Conservation (phyloP, 352 stramenopile species). For the Globisporangium paroecandrum region DNA sequence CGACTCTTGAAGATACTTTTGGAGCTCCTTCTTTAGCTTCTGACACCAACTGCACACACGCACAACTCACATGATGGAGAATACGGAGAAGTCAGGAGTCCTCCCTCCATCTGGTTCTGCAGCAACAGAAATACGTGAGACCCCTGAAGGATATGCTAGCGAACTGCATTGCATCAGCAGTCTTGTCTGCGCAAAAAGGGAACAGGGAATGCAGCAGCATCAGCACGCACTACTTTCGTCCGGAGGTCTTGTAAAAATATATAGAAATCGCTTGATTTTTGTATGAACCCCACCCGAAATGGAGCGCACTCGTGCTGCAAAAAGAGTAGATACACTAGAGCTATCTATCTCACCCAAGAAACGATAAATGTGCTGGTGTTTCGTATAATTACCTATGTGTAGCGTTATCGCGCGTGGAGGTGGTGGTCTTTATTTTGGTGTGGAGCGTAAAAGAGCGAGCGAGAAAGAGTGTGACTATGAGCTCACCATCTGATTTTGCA, state of each 20-base stretch:
- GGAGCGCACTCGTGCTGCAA: not conserved
- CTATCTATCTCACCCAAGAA: not conserved
- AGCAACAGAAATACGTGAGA: not conserved
- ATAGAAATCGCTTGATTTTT: not conserved
- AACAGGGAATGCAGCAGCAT: not conserved
- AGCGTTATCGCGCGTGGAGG: not conserved
- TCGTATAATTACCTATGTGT: not conserved
- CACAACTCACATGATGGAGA: not conserved
- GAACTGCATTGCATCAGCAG: not conserved
- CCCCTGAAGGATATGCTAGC: not conserved
- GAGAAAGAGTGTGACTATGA: not conserved
- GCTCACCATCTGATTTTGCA: constrained; percentile 6
- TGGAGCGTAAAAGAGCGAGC: not conserved
- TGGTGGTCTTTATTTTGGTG: not conserved
- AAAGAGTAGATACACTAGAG: not conserved
- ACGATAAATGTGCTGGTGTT: not conserved
- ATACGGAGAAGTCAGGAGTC: not conserved
- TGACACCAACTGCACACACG: not conserved
- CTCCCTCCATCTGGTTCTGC: constrained; percentile 8
- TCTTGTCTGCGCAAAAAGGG: not conserved
- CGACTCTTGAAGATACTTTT: constrained; percentile 8
- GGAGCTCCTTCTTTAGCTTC: not conserved
- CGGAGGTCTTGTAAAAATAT: not conserved
- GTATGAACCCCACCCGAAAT: not conserved
- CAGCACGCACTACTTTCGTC: not conserved